These are phyloP conservation scores for Kluyveromyces sp. DNA, from an alignment of 1,139 yeast species.

Conservation along the genomic window DNA sequence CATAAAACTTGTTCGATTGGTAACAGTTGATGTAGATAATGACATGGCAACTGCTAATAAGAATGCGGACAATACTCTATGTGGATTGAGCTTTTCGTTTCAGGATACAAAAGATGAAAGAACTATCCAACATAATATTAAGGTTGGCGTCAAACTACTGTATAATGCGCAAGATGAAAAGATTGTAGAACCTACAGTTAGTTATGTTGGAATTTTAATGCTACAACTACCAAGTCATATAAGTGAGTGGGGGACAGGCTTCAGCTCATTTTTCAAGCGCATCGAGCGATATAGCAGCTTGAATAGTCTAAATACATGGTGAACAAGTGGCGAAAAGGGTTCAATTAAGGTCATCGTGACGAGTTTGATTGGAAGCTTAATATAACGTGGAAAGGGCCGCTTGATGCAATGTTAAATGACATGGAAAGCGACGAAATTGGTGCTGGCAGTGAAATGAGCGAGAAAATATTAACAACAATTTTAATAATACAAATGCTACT, in stretches of 20 bases:
- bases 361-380: constrained; percentile 29
- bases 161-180: constrained; percentile 23
- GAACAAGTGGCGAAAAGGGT: constrained; percentile 10
- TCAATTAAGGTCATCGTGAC: constrained; percentile 22
- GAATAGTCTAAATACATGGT: constrained; percentile 21
- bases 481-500: background rate
- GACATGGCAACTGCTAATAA: constrained; percentile 1
- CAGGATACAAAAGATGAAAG: constrained; percentile 22
- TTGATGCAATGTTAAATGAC: constrained; percentile 15
- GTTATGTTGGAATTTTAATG: constrained; percentile 21
- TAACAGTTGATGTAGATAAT: background rate
- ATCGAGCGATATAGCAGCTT: constrained; percentile 26
- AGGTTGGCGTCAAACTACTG: constrained; percentile 26
- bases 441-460: no score
- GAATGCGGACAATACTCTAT: constrained; percentile 18
- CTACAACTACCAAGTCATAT: constrained; percentile 22
- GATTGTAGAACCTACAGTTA: constrained; percentile 27
- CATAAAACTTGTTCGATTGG: constrained; percentile 13
- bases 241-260: constrained; percentile 26
- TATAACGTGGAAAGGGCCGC: constrained; percentile 29
- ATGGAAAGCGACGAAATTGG: constrained; percentile 6
- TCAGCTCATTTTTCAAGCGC: constrained; percentile 25
- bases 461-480: no score
- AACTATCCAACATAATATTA: constrained; percentile 25
- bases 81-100: constrained; percentile 25